These are phyloP conservation scores for Decorospora gaudefroyi DNA, from an alignment of 2,329 filamentous ascomycete genomes.

Conservation along the genomic window DNA sequence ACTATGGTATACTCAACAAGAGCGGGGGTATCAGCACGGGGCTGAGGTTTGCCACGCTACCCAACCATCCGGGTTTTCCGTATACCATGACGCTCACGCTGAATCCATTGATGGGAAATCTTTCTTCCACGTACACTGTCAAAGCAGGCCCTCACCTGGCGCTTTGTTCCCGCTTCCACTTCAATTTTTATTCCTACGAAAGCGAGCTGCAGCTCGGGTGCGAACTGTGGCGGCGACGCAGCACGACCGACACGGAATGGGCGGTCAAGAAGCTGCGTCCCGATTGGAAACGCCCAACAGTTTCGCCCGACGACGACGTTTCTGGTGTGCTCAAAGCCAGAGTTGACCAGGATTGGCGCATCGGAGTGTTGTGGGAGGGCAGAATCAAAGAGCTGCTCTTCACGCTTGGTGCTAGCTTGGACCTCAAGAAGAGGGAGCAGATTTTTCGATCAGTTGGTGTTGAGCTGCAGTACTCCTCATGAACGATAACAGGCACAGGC, in stretches of 20 bases:
- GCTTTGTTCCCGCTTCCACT: conserved; percentile 88
- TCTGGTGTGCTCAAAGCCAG: conserved; percentile 88
- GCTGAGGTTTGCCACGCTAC: conserved; percentile 84
- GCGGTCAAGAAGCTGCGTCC: conserved; percentile 50
- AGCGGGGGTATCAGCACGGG: conserved; percentile 89
- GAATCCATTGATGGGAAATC: conserved; percentile 91
- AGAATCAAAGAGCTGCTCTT: conserved; percentile 90
- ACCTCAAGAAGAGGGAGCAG: conserved; percentile 74
- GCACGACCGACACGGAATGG: conserved; percentile 51
- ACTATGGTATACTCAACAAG: conserved; percentile 94
- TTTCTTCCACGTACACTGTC: conserved; percentile 90
- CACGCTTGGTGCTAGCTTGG: conserved; percentile 83
- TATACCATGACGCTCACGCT: conserved; percentile 91
- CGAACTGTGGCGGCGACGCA: conserved; percentile 80
- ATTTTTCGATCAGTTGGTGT: conserved; percentile 77
- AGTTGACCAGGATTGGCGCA: conserved; percentile 83
- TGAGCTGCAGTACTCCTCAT: conserved; percentile 82
- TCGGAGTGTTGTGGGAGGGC: conserved; percentile 91
- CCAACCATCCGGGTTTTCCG: conserved; percentile 79
- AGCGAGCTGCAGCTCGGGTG: conserved; percentile 89
- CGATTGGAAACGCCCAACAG: conserved; percentile 47
- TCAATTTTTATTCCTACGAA: conserved; percentile 98
- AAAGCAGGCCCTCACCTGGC: conserved; percentile 81
- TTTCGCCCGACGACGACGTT: conserved; percentile 64
- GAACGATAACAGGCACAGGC: conserved; percentile 44